phyloP scores from a whole-genome alignment of 768 basidiomycete species.

The Lactifluus hygrophoroides region DNA sequence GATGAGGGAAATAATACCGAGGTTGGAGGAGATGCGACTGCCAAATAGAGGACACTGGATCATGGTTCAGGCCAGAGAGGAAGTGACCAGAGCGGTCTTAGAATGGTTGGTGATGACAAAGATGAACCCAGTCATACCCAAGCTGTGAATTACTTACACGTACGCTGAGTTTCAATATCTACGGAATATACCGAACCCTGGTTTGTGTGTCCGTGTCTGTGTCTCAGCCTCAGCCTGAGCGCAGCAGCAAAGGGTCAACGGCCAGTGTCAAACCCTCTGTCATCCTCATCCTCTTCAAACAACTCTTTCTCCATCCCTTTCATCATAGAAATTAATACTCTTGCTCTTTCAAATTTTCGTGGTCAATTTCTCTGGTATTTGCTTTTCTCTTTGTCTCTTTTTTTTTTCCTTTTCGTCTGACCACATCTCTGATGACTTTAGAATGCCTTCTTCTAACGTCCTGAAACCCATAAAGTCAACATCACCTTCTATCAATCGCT shows the following conservation, averaged over 20 bases:
- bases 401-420: no score
- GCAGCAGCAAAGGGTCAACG: no score
- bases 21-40: background rate
- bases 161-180: constrained; percentile 5
- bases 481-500: constrained; percentile 5
- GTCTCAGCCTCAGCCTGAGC: no score
- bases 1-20: background rate
- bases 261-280: no score
- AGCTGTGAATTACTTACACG: background rate
- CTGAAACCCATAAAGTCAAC: constrained; percentile 1
- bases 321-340: no score
- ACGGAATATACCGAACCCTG: background rate
- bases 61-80: constrained; percentile 1
- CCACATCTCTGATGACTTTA: background rate
- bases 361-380: background rate
- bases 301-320: no score
- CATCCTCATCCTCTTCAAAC: no score
- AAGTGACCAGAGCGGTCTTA: background rate
- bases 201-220: no score
- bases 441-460: constrained; percentile 20
- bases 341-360: no score
- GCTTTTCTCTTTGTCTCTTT: background rate
- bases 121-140: no score
- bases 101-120: background rate
- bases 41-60: constrained; percentile 9